phyloP scores from a whole-genome alignment of 371 early-diverging fungal species.

The Mortierella polycephala region DNA sequence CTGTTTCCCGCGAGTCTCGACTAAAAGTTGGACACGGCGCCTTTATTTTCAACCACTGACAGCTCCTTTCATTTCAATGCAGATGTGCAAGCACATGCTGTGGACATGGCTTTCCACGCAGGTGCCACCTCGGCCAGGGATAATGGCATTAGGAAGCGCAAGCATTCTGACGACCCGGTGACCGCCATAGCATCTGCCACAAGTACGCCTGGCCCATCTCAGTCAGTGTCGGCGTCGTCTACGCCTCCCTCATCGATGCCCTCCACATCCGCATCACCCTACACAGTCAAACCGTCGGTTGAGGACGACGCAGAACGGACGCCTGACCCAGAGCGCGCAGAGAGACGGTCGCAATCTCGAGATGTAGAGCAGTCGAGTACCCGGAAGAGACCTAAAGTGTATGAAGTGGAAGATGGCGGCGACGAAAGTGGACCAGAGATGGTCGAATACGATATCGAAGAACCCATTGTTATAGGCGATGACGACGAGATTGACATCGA shows the following conservation, averaged over 20 bases:
- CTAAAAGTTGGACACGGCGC: no score
- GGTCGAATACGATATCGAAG: not conserved
- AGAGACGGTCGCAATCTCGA: not conserved
- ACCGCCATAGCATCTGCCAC: conserved; percentile 24
- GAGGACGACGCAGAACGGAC: conserved; percentile 6
- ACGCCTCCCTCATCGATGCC: conserved; percentile 29
- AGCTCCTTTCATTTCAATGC: not conserved
- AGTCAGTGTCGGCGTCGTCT: conserved; percentile 13
- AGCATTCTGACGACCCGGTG: conserved; percentile 26
- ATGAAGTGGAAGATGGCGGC: conserved; percentile 7
- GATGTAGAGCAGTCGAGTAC: not conserved
- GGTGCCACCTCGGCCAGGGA: conserved; percentile 11
- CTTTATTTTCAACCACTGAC: conserved; percentile 4
- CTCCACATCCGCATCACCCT: conserved; percentile 21
- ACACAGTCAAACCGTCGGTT: conserved; percentile 1
- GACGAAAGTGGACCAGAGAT: conserved; percentile 1
- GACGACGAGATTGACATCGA: conserved; percentile 18
- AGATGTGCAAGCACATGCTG: conserved; percentile 20
- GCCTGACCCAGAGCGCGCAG: conserved; percentile 5
- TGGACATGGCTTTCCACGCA: conserved; percentile 13
- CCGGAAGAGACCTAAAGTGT: conserved; percentile 14
- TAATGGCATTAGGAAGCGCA: conserved; percentile 28
- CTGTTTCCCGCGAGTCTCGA: no score
- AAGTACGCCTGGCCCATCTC: conserved; percentile 33
- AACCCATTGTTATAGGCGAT: conserved; percentile 24